These are phyloP conservation scores for Fusarium sororula DNA, from an alignment of 2,329 filamentous ascomycete genomes.

Conservation along the genomic window DNA sequence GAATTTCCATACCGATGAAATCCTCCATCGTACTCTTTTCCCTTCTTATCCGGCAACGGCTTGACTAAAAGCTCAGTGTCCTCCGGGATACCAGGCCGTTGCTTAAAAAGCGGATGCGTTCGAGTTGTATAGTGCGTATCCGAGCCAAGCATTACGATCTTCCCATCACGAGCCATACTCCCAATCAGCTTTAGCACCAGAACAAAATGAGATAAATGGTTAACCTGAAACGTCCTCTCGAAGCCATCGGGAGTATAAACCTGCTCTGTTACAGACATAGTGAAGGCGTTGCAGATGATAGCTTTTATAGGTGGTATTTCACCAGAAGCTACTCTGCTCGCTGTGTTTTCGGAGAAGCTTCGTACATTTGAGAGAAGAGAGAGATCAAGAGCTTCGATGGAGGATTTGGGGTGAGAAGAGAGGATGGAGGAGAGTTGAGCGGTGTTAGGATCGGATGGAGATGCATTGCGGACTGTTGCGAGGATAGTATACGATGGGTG, in stretches of 20 bases:
- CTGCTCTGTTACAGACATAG: constrained; percentile 18
- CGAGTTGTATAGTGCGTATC: constrained; percentile 19
- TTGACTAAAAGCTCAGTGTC: constrained; percentile 8
- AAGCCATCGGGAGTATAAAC: constrained; percentile 17
- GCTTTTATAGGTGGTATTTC: constrained; percentile 23
- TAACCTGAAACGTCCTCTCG: constrained; percentile 34
- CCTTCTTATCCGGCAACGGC: background rate
- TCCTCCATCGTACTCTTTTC: constrained; percentile 29
- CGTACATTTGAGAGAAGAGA: constrained; percentile 6
- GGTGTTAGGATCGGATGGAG: constrained; percentile 43
- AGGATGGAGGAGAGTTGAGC: constrained; percentile 40
- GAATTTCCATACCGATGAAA: constrained; percentile 37
- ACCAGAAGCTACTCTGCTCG: background rate
- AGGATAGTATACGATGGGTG: constrained; percentile 41
- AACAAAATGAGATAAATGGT: constrained; percentile 33
- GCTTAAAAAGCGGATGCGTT: constrained; percentile 20
- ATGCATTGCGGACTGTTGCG: constrained; percentile 47
- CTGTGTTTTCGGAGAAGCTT: constrained; percentile 1
- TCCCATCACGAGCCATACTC: constrained; percentile 18
- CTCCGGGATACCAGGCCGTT: constrained; percentile 11
- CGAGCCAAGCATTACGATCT: constrained; percentile 28
- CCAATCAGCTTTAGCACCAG: constrained; percentile 33
- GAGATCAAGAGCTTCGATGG: constrained; percentile 31
- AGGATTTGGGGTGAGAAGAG: background rate
- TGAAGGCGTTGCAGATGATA: constrained; percentile 36